A percentile compares a stretch with the other conserved stretches of the same genome.
These are phyloP conservation scores for Thielaviopsis cerberus DNA, from an alignment of 2,329 filamentous ascomycete species.

Conservation along the genomic window DNA sequence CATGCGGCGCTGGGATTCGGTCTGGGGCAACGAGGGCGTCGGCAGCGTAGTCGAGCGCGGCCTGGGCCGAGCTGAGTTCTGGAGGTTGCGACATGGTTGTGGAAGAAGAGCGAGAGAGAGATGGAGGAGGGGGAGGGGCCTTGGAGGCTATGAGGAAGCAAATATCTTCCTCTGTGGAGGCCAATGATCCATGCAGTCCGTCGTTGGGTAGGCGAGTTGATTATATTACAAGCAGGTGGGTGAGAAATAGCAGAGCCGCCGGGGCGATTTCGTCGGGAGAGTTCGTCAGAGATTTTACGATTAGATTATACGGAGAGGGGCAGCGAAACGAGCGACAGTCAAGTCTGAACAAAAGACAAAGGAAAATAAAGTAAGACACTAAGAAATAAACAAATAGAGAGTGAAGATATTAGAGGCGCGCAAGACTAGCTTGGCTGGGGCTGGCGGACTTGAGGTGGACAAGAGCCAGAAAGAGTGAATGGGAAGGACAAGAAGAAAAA, in stretches of 20 bases:
- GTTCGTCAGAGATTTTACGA: neutral
- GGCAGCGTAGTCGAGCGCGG: constrained; percentile 12
- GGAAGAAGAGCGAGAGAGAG: neutral
- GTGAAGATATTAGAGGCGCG: neutral
- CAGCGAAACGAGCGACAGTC: neutral
- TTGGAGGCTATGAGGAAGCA: neutral
- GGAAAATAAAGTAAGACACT: neutral
- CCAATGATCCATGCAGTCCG: neutral
- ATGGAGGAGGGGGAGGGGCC: neutral
- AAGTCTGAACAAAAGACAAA: neutral
- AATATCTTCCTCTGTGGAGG: neutral
- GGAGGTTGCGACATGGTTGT: neutral
- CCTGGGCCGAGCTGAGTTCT: constrained; percentile 7
- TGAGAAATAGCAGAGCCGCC: neutral
- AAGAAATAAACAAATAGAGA: neutral
- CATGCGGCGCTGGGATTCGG: constrained; percentile 11
- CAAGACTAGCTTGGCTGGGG: neutral
- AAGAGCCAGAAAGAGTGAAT: neutral
- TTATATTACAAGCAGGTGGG: too few relatives aligned
- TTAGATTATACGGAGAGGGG: neutral
- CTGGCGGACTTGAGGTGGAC: neutral
- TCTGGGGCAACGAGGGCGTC: constrained; percentile 11
- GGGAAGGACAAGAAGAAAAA: neutral
- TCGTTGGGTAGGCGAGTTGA: neutral
- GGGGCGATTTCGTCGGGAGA: neutral